These are phyloP conservation scores for Moesziomyces antarcticus DNA, from an alignment of 1,284 basidiomycete genomes.

Conservation along the genomic window DNA sequence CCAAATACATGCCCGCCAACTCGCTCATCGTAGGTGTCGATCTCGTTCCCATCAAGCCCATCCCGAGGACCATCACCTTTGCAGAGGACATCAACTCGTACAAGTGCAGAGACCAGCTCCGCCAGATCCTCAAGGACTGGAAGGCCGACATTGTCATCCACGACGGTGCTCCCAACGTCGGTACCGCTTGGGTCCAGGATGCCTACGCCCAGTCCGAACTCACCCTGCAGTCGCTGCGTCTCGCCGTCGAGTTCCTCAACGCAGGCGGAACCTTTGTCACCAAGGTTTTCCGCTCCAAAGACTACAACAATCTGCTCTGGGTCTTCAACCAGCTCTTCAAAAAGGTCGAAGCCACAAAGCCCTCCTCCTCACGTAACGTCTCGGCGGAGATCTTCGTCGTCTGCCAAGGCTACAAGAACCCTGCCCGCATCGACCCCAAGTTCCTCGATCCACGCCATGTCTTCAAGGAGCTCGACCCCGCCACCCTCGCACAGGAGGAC, in stretches of 20 bases:
- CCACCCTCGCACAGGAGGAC: constrained; percentile 19
- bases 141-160: constrained; percentile 99
- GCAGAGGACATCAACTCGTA: constrained; percentile 94
- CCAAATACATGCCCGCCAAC: constrained; percentile 96
- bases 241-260: constrained; percentile 93
- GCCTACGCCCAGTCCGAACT: constrained; percentile 97
- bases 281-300: constrained; percentile 97
- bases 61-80: constrained; percentile 92
- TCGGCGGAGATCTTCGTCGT: constrained; percentile 99
- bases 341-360: constrained; percentile 98
- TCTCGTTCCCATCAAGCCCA: constrained; percentile 93
- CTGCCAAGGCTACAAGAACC: constrained; percentile 93
- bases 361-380: constrained; percentile 97
- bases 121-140: constrained; percentile 95
- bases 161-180: constrained; percentile 99
- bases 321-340: constrained; percentile 97
- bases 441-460: constrained; percentile 98
- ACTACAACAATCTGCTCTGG: constrained; percentile 99
- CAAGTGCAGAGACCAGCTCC: constrained; percentile 87
- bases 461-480: constrained; percentile 84
- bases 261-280: constrained; percentile 93
- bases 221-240: constrained; percentile 92
- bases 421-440: constrained; percentile 95
- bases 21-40: constrained; percentile 97
- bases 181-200: constrained; percentile 99